Conservation (phyloP, 495 filamentous ascomycete species). For the Echria macrotheca region DNA sequence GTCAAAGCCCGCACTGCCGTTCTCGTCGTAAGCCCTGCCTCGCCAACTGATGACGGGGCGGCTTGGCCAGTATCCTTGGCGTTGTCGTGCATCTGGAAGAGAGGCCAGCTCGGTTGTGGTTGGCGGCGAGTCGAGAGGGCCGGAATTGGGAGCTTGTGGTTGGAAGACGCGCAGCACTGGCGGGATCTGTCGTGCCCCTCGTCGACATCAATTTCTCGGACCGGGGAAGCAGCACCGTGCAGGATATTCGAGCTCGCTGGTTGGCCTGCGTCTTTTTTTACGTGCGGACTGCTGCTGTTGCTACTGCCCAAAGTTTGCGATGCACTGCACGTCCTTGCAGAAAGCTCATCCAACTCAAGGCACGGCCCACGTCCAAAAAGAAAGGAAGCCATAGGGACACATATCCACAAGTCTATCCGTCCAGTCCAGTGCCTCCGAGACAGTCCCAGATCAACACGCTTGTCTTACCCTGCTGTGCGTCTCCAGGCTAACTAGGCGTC, state of each 20-base stretch:
- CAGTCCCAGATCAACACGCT: slow-evolving; percentile 5
- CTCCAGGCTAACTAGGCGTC: not conserved
- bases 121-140: not conserved
- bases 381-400: too few species aligned
- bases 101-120: slow-evolving; percentile 1
- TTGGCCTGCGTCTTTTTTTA: not conserved
- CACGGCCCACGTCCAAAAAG: not conserved
- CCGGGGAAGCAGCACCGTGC: not conserved
- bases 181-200: not conserved
- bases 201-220: not conserved
- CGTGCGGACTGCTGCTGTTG: not conserved
- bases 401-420: not conserved
- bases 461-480: not conserved
- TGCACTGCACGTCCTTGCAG: not conserved
- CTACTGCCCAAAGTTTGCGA: slow-evolving; percentile 3
- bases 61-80: not conserved
- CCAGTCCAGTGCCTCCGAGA: not conserved
- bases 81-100: slow-evolving; percentile 4
- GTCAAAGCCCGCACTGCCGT: too few species aligned
- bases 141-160: not conserved
- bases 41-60: slow-evolving; percentile 1
- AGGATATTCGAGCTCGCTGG: not conserved
- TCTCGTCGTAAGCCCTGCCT: not conserved
- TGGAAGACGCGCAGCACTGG: not conserved
- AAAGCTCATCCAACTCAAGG: not conserved